These are phyloP conservation scores for Guadua angustifolia DNA, from an alignment of 176 grass and related monocot genomes.

Conservation along the genomic window DNA sequence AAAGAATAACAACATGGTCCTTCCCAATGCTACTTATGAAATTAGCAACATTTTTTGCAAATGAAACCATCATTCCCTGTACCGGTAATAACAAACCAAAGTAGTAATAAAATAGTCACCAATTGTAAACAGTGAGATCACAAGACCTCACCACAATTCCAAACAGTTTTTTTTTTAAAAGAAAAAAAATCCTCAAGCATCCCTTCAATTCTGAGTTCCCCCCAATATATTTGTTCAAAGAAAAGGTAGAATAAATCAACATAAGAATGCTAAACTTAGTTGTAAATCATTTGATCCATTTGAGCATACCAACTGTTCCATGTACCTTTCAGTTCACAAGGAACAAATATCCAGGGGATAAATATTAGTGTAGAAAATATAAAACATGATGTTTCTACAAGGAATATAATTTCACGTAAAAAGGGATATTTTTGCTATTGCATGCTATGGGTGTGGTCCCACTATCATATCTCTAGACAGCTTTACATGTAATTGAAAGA, in stretches of 20 bases:
- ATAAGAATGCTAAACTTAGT: neutral
- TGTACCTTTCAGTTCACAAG: neutral
- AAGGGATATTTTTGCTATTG: neutral
- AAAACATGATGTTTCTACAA: constrained; percentile 1
- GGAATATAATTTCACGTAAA: neutral
- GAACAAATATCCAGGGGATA: neutral
- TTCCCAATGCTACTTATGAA: constrained; percentile 69
- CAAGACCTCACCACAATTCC: constrained; percentile 6
- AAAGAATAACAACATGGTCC: constrained; percentile 81
- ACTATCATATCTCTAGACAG: neutral
- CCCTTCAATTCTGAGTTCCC: neutral
- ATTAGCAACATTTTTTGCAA: constrained; percentile 79
- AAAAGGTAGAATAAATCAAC: neutral
- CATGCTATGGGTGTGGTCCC: neutral
- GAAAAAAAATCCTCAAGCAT: constrained; percentile 10
- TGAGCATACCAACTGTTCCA: neutral
- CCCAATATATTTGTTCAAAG: neutral
- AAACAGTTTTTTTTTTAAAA: neutral
- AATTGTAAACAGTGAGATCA: constrained; percentile 3
- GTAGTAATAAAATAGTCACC: constrained; percentile 17
- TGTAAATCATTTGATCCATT: neutral
- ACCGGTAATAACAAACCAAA: constrained; percentile 8
- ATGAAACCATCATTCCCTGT: constrained; percentile 90
- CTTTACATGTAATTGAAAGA: neutral
- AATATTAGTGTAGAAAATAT: neutral